Percentiles rank a stretch among this genome's conserved stretches.
Conservation (phyloP, 2,329 filamentous ascomycete genomes). For the Ophidiomyces ophidiicola region DNA sequence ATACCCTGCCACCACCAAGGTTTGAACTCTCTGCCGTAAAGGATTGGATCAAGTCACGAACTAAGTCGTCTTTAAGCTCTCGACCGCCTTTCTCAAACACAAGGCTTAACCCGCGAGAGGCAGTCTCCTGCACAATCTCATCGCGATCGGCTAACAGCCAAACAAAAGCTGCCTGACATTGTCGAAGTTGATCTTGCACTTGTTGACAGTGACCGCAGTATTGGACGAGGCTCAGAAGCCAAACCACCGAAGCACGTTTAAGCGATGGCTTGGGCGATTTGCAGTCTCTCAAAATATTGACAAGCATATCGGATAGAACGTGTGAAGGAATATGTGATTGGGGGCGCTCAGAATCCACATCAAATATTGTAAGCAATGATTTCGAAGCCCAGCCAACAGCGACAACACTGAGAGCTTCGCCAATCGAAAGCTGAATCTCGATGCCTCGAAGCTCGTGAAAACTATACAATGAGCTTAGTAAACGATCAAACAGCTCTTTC, state of each 20-base stretch:
- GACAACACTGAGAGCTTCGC: constrained; percentile 71
- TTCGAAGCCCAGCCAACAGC: constrained; percentile 74
- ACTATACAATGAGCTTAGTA: constrained; percentile 58
- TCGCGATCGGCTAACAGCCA: constrained; percentile 75
- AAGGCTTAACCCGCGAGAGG: constrained; percentile 76
- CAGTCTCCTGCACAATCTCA: constrained; percentile 89
- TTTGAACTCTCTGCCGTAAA: constrained; percentile 59
- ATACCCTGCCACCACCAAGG: constrained; percentile 62
- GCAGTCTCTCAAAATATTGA: constrained; percentile 65
- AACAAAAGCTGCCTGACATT: constrained; percentile 80
- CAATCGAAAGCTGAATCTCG: constrained; percentile 81
- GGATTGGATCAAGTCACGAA: constrained; percentile 74
- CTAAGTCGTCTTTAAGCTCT: constrained; percentile 65
- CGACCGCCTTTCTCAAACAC: constrained; percentile 89
- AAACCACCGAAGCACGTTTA: constrained; percentile 85
- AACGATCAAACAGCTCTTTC: constrained; percentile 29
- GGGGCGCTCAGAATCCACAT: constrained; percentile 51
- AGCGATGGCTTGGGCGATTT: constrained; percentile 77
- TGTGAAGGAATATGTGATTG: constrained; percentile 26
- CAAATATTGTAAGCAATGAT: constrained; percentile 59
- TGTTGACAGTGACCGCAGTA: constrained; percentile 70
- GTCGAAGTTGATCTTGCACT: constrained; percentile 60
- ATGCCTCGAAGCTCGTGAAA: constrained; percentile 75
- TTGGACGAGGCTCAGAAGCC: constrained; percentile 83
- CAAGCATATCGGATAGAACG: constrained; percentile 46